Base-by-base conservation (phyloP, 768 basidiomycete species). In the Butyriboletus loyo region DNA sequence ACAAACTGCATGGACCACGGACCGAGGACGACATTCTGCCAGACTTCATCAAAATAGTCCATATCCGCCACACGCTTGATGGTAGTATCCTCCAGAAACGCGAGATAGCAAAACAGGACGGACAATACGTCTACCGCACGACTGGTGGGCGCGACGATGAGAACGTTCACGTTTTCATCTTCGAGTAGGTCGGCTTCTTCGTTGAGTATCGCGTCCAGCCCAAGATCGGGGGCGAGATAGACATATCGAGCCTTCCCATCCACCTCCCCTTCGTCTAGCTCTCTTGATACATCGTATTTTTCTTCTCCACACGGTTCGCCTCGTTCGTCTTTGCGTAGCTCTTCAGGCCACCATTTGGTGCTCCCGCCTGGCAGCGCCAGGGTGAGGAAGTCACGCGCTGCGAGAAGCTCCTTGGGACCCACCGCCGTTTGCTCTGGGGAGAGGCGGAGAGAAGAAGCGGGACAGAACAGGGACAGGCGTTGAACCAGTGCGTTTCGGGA, bases 361-460 rank as follows among this genome's bases (percentile, higher is more conserved):
- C 25, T 54, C 14, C 41, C 44, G 41, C 72, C 66, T 2, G 77
- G 77, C 38, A 79, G 55, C 17, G 71, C 70, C 8, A 76, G 59
- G 7, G 67, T 68, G 32, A 80, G 61, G 57, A 78, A 77, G 54
- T 79, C 77, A 24, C 78, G 69, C 8, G 72, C 75, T 1, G 66
- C 65, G 27, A 70, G 56, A 5, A 79, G 67, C 53, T 79, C 74
- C 0, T 58, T 38, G 52, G 64, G 59, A 22, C 57, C 69, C 5
- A 78, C 62, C 7, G 56, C 44, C 1, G 62, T 64, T 32, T 58
- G 44, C n/a, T 54, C 54, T 13, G 46, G 43, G 10, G 15, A 5
- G 3, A 36, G 8, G 4, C 2, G 0, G 19, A 40, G 31, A 11
- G 43, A 27, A 6, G 19, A 1, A 1, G 37, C 14, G 11, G 46